Conservation (phyloP, 108 stramenopile species). For the Conticribra weissflogii region DNA sequence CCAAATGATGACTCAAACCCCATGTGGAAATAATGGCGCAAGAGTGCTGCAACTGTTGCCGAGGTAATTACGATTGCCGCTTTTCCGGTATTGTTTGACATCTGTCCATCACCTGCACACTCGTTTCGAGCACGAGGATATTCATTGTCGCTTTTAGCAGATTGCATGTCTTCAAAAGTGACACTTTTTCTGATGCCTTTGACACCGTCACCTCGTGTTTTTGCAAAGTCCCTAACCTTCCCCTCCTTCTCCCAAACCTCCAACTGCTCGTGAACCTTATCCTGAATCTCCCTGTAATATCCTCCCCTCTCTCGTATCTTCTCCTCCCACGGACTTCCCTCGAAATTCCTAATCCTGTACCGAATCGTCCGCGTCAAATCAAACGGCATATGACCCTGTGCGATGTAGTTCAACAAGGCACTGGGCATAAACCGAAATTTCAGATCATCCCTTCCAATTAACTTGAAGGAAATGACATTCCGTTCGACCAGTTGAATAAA, state of each 20-base stretch:
- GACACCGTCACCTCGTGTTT: no score
- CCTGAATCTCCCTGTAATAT: conserved; percentile 34
- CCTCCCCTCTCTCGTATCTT: conserved; percentile 28
- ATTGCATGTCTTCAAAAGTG: no score
- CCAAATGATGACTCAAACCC: no score
- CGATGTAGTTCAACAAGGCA: conserved; percentile 19
- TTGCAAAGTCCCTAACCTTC: no score
- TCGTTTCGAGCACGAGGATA: no score
- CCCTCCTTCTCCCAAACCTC: conserved; percentile 21
- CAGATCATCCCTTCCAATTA: conserved; percentile 30
- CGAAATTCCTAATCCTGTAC: conserved; percentile 11
- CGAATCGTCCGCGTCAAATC: conserved; percentile 21
- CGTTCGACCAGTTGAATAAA: conserved; percentile 14
- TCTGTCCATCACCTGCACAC: no score
- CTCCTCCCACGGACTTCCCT: conserved; percentile 29
- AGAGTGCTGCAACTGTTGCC: no score
- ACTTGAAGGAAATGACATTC: conserved; percentile 29
- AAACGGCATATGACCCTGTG: conserved; percentile 35
- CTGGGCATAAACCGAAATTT: conserved; percentile 21
- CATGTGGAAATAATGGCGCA: no score
- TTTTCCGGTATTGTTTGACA: no score
- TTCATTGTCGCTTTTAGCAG: no score
- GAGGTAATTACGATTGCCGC: no score
- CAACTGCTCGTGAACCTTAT: conserved; percentile 20
- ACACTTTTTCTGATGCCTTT: no score